Evolutionary conservation across 2,329 filamentous ascomycete species (phyloP).

Genomic region (Ophiosphaerella korrae): DNA sequence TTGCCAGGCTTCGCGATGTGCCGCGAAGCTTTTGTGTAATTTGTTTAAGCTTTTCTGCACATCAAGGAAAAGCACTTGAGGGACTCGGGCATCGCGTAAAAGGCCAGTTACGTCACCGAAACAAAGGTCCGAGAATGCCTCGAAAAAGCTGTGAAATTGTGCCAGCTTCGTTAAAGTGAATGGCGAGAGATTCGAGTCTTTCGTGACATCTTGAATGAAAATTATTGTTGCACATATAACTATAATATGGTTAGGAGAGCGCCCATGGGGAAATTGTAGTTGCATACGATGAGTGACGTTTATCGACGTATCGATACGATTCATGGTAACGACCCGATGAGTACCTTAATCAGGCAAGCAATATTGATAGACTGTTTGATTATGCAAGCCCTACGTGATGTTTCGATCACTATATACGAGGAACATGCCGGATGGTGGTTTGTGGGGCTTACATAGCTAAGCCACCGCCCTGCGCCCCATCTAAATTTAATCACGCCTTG

Average conservation of each 20-base stretch:
- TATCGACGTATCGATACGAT: background rate
- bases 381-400: background rate
- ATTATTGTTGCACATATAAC: slow-evolving; percentile 18
- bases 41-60: slow-evolving; percentile 13
- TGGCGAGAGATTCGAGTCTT: slow-evolving; percentile 2
- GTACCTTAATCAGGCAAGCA: background rate
- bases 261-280: background rate
- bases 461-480: background rate
- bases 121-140: slow-evolving; percentile 18
- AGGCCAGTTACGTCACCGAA: slow-evolving; percentile 14
- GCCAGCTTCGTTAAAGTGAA: slow-evolving; percentile 7
- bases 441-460: background rate
- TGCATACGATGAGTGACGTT: background rate
- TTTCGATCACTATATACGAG: background rate
- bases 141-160: slow-evolving; percentile 14
- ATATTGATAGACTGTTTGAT: background rate
- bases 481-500: background rate
- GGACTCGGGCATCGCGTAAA: slow-evolving; percentile 13
- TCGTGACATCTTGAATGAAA: slow-evolving; percentile 20
- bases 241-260: slow-evolving; percentile 2
- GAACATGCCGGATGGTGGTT: background rate
- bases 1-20: slow-evolving; percentile 19
- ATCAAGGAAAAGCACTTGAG: slow-evolving; percentile 8
- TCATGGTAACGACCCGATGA: background rate
- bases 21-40: slow-evolving; percentile 17